Percentiles rank a stretch among this genome's conserved stretches.
Evolutionary conservation across 345 rosid genomes (phyloP).

Genomic region (Gynandropsis gynandra): DNA sequence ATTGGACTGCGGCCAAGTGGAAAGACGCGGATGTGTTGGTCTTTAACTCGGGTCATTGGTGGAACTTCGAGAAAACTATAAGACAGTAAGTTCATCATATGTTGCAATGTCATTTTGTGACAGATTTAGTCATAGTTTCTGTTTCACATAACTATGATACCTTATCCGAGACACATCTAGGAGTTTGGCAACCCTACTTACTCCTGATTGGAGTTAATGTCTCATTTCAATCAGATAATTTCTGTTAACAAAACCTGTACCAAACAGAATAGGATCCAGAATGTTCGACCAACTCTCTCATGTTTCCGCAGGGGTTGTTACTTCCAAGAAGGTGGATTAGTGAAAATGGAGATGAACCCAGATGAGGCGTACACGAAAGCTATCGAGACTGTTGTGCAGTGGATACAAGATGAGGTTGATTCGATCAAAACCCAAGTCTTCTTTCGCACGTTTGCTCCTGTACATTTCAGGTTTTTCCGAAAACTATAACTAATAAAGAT

Average conservation of each 20-base stretch:
- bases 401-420: slow-evolving; percentile 49
- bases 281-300: background rate
- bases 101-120: too few relatives aligned
- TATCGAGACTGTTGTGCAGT: slow-evolving; percentile 42
- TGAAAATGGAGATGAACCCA: slow-evolving; percentile 51
- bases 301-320: slow-evolving; percentile 49
- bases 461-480: slow-evolving; percentile 62
- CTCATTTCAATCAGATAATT: too few relatives aligned
- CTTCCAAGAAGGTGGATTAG: slow-evolving; percentile 55
- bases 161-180: too few relatives aligned
- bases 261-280: background rate
- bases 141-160: too few relatives aligned
- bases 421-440: slow-evolving; percentile 50
- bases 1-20: slow-evolving; percentile 61
- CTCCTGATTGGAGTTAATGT: too few relatives aligned
- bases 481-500: background rate
- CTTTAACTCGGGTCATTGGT: slow-evolving; percentile 92
- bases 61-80: slow-evolving; percentile 70
- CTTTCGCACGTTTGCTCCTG: slow-evolving; percentile 69
- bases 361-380: slow-evolving; percentile 53
- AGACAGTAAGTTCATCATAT: slow-evolving; percentile 37
- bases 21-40: slow-evolving; percentile 62
- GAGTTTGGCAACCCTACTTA: too few relatives aligned
- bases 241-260: too few relatives aligned
- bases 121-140: too few relatives aligned